phyloP scores from a whole-genome alignment of 108 stramenopile genomes.

The Pseudonitzschia multistriata region DNA sequence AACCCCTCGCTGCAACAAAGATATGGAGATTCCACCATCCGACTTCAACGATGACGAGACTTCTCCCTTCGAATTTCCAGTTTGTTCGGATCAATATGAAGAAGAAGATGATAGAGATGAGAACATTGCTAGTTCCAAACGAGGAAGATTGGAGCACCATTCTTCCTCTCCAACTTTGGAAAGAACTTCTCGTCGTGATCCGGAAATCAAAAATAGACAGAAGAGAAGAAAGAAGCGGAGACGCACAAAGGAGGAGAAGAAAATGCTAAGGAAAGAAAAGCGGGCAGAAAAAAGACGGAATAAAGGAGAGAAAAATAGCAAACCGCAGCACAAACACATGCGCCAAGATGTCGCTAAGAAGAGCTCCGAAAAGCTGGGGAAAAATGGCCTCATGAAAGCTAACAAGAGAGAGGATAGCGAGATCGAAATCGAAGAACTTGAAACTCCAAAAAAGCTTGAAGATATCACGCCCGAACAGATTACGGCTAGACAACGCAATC shows the following conservation, averaged over 20 bases:
- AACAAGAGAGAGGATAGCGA: slow-evolving; percentile 7
- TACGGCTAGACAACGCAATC: not conserved
- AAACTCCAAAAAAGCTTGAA: slow-evolving; percentile 12
- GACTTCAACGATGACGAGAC: not conserved
- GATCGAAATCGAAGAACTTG: not conserved
- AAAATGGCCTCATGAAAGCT: not conserved
- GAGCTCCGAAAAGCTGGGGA: not conserved
- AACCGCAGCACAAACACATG: not conserved
- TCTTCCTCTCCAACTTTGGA: not conserved
- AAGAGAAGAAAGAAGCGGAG: slow-evolving; percentile 6
- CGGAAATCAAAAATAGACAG: slow-evolving; percentile 5
- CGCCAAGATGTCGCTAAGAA: not conserved
- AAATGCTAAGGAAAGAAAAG: slow-evolving; percentile 25
- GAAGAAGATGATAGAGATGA: not conserved
- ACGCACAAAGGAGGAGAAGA: slow-evolving; percentile 17
- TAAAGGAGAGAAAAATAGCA: slow-evolving; percentile 26
- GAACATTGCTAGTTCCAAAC: not conserved
- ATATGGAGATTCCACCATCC: not conserved
- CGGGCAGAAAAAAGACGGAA: slow-evolving; percentile 18
- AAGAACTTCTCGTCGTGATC: not conserved
- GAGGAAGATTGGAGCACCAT: not conserved
- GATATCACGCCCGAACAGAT: not conserved
- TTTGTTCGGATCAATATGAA: not conserved
- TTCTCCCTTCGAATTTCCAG: slow-evolving; percentile 3
- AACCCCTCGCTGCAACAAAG: not conserved